Base-by-base conservation (phyloP, 805 yeast species). In the Lachancea meyersii region DNA sequence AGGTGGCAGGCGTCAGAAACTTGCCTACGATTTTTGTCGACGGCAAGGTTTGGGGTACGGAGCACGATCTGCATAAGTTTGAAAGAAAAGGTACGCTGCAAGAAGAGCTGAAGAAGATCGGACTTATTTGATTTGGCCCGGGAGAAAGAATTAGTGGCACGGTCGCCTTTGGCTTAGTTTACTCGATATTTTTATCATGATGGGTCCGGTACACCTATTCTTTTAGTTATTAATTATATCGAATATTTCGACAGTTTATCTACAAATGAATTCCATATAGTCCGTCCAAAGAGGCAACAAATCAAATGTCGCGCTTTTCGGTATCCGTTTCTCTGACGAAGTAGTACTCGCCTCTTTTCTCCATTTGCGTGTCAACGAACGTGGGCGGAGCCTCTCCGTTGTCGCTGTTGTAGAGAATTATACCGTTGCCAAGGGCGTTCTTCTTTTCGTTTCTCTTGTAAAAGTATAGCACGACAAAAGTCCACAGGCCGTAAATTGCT, bases 401-500 rank as follows among this genome's bases (percentile, higher is more conserved):
- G n/a, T 51, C 54, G 45, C 67, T 62, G 46, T 74, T 68, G 57
- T 70, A 74, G 3, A 76, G 41, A 33, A 64, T 65, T 31, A 76
- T 75, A 24, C 80, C 80, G 48, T 76, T 72, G 4, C 63, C 65
- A 17, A 65, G 45, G 2, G 79, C 76, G 41, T 63, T 58, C 31
- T 52, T 60, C 49, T 67, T 68, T 53, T 77, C 82, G 38, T 75
- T 76, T 38, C 69, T 63, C 57, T 75, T 77, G 60, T 75, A 77
- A 49, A 76, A 71, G 54, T 58, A 76, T 45, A 76, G 60, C 8
- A 76, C 79, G 13, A 73, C 73, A 38, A 72, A 60, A 3, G 77
- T 71, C 77, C 78, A 73, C 10, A 71, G 37, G 21, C 69, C 64
- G 50, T 74, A 72, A 16, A 71, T 60, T 13, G 66, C 57, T 4